Evolutionary conservation across 2,329 filamentous ascomycete genomes (phyloP), one percentile per base, ranked within the genome.

Genomic region (Fusarium chlamydosporum): DNA sequence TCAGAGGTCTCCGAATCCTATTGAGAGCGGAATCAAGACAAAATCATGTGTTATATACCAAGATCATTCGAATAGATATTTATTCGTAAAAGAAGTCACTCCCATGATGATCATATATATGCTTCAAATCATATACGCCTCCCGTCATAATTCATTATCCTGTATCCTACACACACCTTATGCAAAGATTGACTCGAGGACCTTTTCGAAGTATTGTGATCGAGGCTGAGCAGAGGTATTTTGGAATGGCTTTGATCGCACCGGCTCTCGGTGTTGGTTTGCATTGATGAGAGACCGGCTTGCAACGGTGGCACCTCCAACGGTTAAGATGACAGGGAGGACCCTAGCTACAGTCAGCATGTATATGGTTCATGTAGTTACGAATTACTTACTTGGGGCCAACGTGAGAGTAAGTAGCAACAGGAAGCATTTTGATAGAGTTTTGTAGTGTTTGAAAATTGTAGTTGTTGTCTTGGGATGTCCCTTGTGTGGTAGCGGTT

Each of bases 101-200:
- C 33, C 27, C 15, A 33, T 23, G n/a, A 16, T 7, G n/a, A n/a
- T n/a, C 26, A 13, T 26, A 26, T 26, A 11, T 33, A 69, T 34
- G 37, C 53, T 52, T 38, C 26, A 43, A 54, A 29, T 33, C 35
- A 34, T 45, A 50, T 23, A 38, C 52, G 41, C 50, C 59, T 8
- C 40, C 55, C 42, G 31, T 68, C 56, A 38, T 60, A 2, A 53
- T 29, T 53, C 57, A 15, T 57, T 16, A 54, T 59, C 38, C 41
- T 63, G 8, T 27, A n/a, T 53, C 26, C 9, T 33, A 8, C 11
- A n/a, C 31, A 23, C 11, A 20, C 3, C 31, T 7, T 72, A 73
- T 60, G 68, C 68, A 45, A 73, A 73, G 7, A 73, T 61, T 2
- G 70, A 73, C 23, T 73, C 71, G 8, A 73, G 62, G 16, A 73